Base-by-base conservation (phyloP, 2,329 filamentous ascomycete species). In the Rutstroemia sydowiana region DNA sequence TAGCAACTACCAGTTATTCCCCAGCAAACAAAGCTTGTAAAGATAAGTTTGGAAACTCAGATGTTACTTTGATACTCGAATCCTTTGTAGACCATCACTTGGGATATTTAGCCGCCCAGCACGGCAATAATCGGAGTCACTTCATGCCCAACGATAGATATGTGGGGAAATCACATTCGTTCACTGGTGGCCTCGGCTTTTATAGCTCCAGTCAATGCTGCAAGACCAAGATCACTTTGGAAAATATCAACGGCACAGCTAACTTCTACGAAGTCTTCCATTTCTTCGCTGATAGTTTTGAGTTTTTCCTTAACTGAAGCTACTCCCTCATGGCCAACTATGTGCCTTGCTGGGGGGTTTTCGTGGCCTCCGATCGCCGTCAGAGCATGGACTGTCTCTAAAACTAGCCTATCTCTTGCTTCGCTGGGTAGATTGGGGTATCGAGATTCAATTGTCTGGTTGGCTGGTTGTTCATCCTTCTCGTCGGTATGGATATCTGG, bases 221-320 rank as follows among this genome's bases (percentile, higher is more conserved):
- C 64, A 37, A 52, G 52, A 3, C 62, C 55, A 26, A 65, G 58
- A 54, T 64, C 63, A 48, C 62, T 66, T 40, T 62, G 61, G 10
- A 65, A 65, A 13, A 66, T 65, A 58, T 66, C 64, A 5, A 66
- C 64, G 1, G 63, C 61, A 51, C 62, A 76, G 63, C 90, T 96
- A 23, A 90, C 85, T 62, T 95, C 89, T 26, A 95, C 85, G 69
- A 97, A 97, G 60, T 97, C 93, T 68, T 97, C 93, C 52, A 97
- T 72, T 71, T 97, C 93, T 67, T 97, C 91, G 57, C 89, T 95
- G 2, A 96, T 88, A 2, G 90, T 96, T 73, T 95, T 95, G 51
- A 98, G 73, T 71, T 97, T 97, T 71, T 97, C 93, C 68, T 92
- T 95, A 36, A 97, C 92, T 37, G 87, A 87, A 5, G 82, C 77